A percentile compares a stretch with the other conserved stretches of the same genome.
These are phyloP conservation scores for Isabelozyma heimii DNA, from an alignment of 805 yeast species.

Conservation along the genomic window DNA sequence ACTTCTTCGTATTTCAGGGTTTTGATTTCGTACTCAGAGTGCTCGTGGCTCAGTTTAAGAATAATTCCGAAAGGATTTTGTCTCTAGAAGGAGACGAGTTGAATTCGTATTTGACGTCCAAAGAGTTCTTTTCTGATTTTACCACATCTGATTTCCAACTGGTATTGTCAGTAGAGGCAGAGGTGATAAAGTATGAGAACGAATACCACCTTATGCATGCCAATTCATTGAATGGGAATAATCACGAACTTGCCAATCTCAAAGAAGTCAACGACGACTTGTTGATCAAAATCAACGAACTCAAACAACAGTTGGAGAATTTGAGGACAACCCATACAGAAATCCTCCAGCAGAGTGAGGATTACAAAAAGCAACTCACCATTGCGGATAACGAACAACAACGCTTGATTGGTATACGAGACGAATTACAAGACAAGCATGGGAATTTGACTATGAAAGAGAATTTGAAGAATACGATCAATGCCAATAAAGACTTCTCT, in stretches of 20 bases:
- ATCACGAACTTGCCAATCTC: conserved; percentile 35
- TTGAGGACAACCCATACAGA: conserved; percentile 35
- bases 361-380: conserved; percentile 18
- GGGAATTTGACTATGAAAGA: conserved; percentile 36
- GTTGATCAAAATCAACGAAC: conserved; percentile 19
- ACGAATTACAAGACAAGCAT: conserved; percentile 19
- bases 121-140: conserved; percentile 11
- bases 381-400: conserved; percentile 18
- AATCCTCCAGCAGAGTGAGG: conserved; percentile 30
- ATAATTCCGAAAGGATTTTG: conserved; percentile 12
- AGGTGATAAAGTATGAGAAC: conserved; percentile 33
- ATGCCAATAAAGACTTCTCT: conserved; percentile 40
- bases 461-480: conserved; percentile 33
- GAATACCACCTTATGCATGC: conserved; percentile 37
- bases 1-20: conserved; percentile 40
- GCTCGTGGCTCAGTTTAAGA: conserved; percentile 19
- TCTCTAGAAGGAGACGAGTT: conserved; percentile 23
- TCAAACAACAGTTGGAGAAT: conserved; percentile 24
- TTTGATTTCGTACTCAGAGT: conserved; percentile 31
- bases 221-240: conserved; percentile 35
- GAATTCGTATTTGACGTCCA: conserved; percentile 13
- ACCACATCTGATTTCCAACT: conserved; percentile 5
- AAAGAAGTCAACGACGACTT: conserved; percentile 37
- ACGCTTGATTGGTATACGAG: conserved; percentile 9
- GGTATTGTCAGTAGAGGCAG: conserved; percentile 17